phyloP scores from a whole-genome alignment of 1,284 basidiomycete genomes.

The Ganoderma leucocontextum region DNA sequence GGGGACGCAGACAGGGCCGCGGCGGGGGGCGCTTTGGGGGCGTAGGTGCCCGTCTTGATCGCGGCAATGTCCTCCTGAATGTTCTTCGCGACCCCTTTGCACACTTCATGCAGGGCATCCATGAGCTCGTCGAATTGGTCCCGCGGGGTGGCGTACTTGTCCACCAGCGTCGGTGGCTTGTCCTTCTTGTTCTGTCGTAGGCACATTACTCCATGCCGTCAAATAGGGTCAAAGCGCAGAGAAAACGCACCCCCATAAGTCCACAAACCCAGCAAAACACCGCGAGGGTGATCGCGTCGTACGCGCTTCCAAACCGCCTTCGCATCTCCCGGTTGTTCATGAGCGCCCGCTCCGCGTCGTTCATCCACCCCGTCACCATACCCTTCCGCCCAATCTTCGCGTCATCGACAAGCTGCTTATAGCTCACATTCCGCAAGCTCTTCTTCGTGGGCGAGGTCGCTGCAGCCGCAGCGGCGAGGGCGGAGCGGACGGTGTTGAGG shows the following conservation, averaged over 20 bases:
- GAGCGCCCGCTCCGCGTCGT: slow-evolving; percentile 35
- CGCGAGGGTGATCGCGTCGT: slow-evolving; percentile 34
- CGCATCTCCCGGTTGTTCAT: slow-evolving; percentile 32
- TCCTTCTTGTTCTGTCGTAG: slow-evolving; percentile 21
- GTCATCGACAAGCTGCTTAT: slow-evolving; percentile 28
- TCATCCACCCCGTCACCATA: slow-evolving; percentile 34
- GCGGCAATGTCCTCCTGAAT: slow-evolving; percentile 25
- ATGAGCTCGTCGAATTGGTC: slow-evolving; percentile 36
- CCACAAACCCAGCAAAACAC: slow-evolving; percentile 38
- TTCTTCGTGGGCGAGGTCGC: slow-evolving; percentile 9
- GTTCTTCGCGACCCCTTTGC: slow-evolving; percentile 26
- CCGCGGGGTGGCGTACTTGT: slow-evolving; percentile 22
- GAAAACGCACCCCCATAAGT: slow-evolving; percentile 29
- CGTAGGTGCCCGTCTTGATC: slow-evolving; percentile 15
- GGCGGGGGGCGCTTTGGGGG: not conserved
- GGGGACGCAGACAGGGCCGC: slow-evolving; percentile 10
- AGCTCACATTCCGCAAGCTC: slow-evolving; percentile 22
- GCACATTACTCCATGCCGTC: not conserved
- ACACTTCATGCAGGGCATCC: slow-evolving; percentile 31
- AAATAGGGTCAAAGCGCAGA: not conserved
- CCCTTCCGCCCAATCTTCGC: slow-evolving; percentile 27
- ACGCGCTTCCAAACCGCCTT: slow-evolving; percentile 26
- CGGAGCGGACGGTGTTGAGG: slow-evolving; percentile 40
- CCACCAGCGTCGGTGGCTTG: slow-evolving; percentile 20
- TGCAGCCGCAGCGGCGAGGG: slow-evolving; percentile 31